Evolutionary conservation across 345 rosid genomes (phyloP), one percentile per base, ranked within the genome.

Genomic region (Carallia pectinifolia): DNA sequence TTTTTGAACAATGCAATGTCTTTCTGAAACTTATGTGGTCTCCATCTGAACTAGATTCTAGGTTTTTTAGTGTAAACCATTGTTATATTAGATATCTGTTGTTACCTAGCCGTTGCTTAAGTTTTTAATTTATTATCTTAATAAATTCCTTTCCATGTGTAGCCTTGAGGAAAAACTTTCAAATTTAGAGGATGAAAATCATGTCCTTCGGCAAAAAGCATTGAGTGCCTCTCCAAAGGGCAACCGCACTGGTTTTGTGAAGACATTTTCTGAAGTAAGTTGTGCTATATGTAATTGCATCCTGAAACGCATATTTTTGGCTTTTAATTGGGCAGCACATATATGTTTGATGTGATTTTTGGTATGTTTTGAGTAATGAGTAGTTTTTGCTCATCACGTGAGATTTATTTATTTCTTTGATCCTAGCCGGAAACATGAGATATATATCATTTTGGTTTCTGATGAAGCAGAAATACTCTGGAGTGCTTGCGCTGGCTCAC

Each of bases 181-280:
- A 40, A 86, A 75, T 72, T 18, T 87, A 64, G 99, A 94, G 76
- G 87, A 89, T 71, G 99, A 94, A 81, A 94, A 92, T 82, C 95
- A 77, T 68, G 89, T 89, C 62, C 79, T 94, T 75, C 82, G 91
- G 73, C 96, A 91, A 80, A 91, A 86, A 72, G 85, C 96, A 37
- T 64, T 90, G 70, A 83, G 77, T 73, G 73, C 69, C 60, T 61
- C 97, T 73, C 84, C 93, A 12, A 88, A 79, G 71, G 80, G 75
- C 73, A 80, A 74, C 70, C 87, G 85, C 7, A 2, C 81, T 68
- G 73, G 73, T 76, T 54, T 81, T 56, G 63, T 77, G 60, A 88
- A 85, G 75, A 62, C 86, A 73, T 74, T 82, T 77, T 81, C 85
- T 8, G 93, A 94, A 48, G 97, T 92, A 85, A 81, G 98, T 82